Evolutionary conservation across 2,329 filamentous ascomycete genomes (phyloP).

Genomic region (Rosellinia necatrix): DNA sequence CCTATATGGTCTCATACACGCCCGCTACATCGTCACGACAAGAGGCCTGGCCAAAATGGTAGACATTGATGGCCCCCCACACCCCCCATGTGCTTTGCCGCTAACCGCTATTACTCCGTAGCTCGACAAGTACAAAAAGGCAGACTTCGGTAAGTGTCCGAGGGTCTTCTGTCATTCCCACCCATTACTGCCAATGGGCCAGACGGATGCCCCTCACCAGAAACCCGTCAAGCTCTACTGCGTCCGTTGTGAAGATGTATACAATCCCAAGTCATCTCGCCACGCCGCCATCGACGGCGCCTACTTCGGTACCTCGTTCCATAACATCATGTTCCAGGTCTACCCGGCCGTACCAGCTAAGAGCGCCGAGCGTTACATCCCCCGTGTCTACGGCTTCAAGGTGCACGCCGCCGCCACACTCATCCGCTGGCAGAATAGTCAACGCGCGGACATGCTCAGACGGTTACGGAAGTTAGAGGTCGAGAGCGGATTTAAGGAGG

Average conservation of each 20-base stretch:
- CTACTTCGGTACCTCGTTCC: constrained; percentile 97
- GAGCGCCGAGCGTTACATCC: constrained; percentile 82
- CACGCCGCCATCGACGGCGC: constrained; percentile 95
- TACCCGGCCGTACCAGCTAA: constrained; percentile 90
- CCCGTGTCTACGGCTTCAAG: constrained; percentile 91
- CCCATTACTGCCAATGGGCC: constrained; percentile 91
- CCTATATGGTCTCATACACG: constrained; percentile 94
- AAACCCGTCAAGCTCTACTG: constrained; percentile 98
- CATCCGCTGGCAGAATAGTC: constrained; percentile 85
- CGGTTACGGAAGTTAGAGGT: constrained; percentile 73
- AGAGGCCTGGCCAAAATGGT: constrained; percentile 96
- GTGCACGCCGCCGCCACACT: constrained; percentile 89
- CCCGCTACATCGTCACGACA: constrained; percentile 95
- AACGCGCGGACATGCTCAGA: constrained; percentile 80
- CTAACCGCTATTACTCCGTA: constrained; percentile 45
- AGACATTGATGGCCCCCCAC: constrained; percentile 35
- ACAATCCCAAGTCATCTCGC: constrained; percentile 95
- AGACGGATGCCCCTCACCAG: constrained; percentile 83
- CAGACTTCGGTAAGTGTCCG: constrained; percentile 96
- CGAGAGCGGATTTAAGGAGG: constrained; percentile 79
- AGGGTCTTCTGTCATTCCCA: constrained; percentile 94
- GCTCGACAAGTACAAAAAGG: constrained; percentile 99
- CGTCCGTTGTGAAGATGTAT: constrained; percentile 94
- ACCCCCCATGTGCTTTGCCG: neutral
- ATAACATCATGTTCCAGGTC: constrained; percentile 99